Base-by-base conservation (phyloP, 2,329 filamentous ascomycete species). In the Magnaporthiopsis rhizophila region DNA sequence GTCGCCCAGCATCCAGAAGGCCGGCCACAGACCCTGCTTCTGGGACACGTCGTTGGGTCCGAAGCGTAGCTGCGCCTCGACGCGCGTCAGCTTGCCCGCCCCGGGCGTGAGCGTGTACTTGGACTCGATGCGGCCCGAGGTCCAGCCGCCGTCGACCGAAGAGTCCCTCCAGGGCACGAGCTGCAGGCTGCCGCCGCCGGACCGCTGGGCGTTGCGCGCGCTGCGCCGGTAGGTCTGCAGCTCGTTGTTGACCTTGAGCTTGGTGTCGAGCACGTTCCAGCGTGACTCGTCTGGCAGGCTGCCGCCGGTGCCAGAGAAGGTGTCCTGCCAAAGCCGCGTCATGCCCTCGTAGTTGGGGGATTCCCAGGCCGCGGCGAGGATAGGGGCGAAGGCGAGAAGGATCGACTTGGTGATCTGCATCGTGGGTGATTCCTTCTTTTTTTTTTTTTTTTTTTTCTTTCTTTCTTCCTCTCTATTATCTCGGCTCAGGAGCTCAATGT, bases 171-270 rank as follows among this genome's bases (percentile, higher is more conserved):
- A 75, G 1, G 83, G 83, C 34, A 84, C 75, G 59, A 86, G 72
- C 69, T 84, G 81, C 3, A 86, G 70, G 0, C 82, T 81, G 60
- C 74, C 74, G 53, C 77, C 76, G 45, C 83, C 83, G 50, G 77
- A 82, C 62, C 81, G 72, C 65, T 83, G 81, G 18, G 85, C 65
- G 72, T 85, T 86, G 28, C 68, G 66, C 66, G 73, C 77, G 64
- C 75, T 77, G 28, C 71, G 72, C 2, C 78, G 78, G 74, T 85
- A 86, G 3, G 73, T 75, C 70, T 86, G 75, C 21, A 80, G 68
- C 69, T 86, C 83, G 68, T 80, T 76, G 77, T 86, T 86, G 65
- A 88, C 83, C 72, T 86, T 87, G 72, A 88, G 82, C 67, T 84
- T 81, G 69, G 83, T 79, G 62, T 81, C 83, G 68, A 83, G 79